Evolutionary conservation across 495 filamentous ascomycete species (phyloP).

Genomic region (Lineolata rhizophorae): DNA sequence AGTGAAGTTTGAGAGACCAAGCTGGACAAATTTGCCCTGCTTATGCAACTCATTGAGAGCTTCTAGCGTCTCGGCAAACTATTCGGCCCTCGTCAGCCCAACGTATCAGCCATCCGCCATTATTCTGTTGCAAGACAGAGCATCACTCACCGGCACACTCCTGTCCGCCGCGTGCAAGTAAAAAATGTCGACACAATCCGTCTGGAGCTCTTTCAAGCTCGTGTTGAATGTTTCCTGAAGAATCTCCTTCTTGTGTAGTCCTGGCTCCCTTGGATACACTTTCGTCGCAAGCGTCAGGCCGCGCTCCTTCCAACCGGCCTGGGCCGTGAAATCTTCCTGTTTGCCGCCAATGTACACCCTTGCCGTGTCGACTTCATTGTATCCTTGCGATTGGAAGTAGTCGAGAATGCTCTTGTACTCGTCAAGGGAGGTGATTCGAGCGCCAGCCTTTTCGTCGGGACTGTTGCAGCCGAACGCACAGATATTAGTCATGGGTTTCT

Average conservation of each 20-base stretch:
- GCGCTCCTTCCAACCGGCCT: constrained; percentile 58
- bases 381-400: constrained; percentile 30
- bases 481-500: not conserved
- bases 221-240: constrained; percentile 38
- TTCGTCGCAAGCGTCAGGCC: constrained; percentile 78
- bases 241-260: constrained; percentile 35
- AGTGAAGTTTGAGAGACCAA: constrained; percentile 68
- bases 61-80: constrained; percentile 53
- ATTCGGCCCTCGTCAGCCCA: not conserved
- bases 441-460: constrained; percentile 2
- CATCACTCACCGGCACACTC: constrained; percentile 8
- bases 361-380: constrained; percentile 37
- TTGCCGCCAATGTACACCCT: constrained; percentile 47
- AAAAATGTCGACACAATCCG: constrained; percentile 65
- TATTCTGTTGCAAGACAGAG: not conserved
- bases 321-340: constrained; percentile 64
- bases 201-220: constrained; percentile 48
- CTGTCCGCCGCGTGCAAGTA: constrained; percentile 79
- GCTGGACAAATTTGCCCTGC: constrained; percentile 63
- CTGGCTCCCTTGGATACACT: constrained; percentile 37
- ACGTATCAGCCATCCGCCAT: not conserved
- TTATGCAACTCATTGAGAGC: constrained; percentile 61
- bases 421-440: constrained; percentile 15
- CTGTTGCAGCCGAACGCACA: not conserved
- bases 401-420: constrained; percentile 24